Evolutionary conservation across 305 asterid species (phyloP), one percentile per base, ranked within the genome.

Genomic region (Fraxinus albicans): DNA sequence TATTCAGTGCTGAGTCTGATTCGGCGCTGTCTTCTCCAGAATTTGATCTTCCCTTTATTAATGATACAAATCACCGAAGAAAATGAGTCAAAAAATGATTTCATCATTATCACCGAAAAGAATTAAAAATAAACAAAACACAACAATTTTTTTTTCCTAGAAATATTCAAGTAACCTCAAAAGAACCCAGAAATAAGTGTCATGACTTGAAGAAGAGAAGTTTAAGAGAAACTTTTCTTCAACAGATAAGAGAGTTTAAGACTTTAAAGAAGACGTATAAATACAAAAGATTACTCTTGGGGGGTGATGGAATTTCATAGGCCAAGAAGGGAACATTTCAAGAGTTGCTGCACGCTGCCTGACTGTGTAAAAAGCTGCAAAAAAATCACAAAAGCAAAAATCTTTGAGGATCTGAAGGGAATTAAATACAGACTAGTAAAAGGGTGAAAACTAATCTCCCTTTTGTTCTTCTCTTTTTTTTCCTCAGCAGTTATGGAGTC

Each of bases 251-350:
- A 6, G 4, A 50, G 67, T 78, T 78, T 9, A 78, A 36, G 73
- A 82, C 5, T 70, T 70, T 7, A 29, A 85, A 15, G 35, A 74
- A 78, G 35, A 42, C 78, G 55, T 13, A 33, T 31, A 70, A 70
- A 70, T 70, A 13, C 76, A 10, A 35, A 58, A 6, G 31, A 78
- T 84, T 90, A 94, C 98, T 80, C 87, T 89, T 73, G 88, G 87
- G 83, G 93, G 85, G 53, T 84, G 90, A 78, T 93, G 94, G 88
- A 93, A 92, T 89, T 94, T 94, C 86, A 92, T 87, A 82, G 99
- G 97, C 97, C 97, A 90, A 87, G 97, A 93, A 80, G 98, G 98
- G 94, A 96, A 96, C 95, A 94, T 94, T 72, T 96, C 96, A 93
- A 94, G 95, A 80, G 97, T 93, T 84, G 98, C 93, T 50, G 95